Evolutionary conservation across 345 rosid genomes (phyloP).

Genomic region (Gossypium ekmanianum): DNA sequence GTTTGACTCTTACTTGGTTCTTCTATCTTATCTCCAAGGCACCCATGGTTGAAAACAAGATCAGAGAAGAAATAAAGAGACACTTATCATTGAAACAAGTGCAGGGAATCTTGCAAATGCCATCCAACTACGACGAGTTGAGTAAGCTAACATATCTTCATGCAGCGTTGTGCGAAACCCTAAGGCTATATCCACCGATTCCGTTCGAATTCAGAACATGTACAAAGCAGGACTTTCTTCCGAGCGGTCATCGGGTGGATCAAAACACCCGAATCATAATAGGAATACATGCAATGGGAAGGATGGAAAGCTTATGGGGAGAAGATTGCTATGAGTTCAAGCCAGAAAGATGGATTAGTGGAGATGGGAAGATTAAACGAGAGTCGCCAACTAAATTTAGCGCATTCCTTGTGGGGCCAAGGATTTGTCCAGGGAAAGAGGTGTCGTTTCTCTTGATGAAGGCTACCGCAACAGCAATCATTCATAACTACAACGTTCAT

Average conservation of each 20-base stretch:
- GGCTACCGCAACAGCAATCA: constrained; percentile 16
- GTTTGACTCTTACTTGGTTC: too few species aligned
- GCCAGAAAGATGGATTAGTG: too few species aligned
- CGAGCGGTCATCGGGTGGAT: constrained; percentile 1
- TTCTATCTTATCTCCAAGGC: too few species aligned
- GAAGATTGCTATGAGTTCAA: too few species aligned
- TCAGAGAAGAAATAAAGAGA: too few species aligned
- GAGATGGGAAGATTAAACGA: too few species aligned
- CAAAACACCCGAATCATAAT: not conserved
- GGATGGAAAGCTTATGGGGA: too few species aligned
- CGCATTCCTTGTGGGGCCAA: too few species aligned
- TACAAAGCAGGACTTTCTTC: not conserved
- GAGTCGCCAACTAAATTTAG: too few species aligned
- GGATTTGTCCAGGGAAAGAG: too few species aligned
- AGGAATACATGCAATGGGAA: not conserved
- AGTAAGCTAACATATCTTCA: constrained; percentile 17
- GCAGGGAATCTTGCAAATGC: too few species aligned
- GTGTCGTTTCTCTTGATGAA: constrained; percentile 28
- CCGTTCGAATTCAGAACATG: not conserved
- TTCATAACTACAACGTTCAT: constrained; percentile 25
- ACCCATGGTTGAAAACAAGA: too few species aligned
- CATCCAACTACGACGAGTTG: not conserved
- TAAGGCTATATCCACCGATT: not conserved
- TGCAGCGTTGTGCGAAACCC: constrained; percentile 23
- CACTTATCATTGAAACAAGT: not conserved